A percentile compares a stretch with the other conserved stretches of the same genome.
These are phyloP conservation scores for Aspergillus kassunensis DNA, from an alignment of 495 filamentous ascomycete species.

Conservation along the genomic window DNA sequence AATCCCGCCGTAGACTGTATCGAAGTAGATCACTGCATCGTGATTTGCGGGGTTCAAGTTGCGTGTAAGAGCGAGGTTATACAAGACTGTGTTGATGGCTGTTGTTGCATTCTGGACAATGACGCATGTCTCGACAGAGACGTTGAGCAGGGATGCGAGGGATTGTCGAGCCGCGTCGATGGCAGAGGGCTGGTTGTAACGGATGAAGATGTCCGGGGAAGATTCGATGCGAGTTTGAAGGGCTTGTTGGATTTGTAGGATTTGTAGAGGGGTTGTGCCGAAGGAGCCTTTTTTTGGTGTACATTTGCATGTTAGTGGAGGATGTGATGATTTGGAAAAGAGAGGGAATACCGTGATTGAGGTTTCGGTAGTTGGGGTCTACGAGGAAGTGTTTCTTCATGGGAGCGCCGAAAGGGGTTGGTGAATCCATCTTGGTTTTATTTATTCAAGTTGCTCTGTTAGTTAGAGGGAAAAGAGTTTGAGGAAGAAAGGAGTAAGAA, in stretches of 20 bases:
- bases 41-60: slow-evolving; percentile 19
- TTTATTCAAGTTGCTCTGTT: neutral
- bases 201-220: slow-evolving; percentile 68
- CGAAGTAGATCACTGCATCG: slow-evolving; percentile 65
- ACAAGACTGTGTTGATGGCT: slow-evolving; percentile 74
- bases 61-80: slow-evolving; percentile 60
- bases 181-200: slow-evolving; percentile 52
- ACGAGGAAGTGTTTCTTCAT: slow-evolving; percentile 71
- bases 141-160: slow-evolving; percentile 60
- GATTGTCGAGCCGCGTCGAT: slow-evolving; percentile 62
- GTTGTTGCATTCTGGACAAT: slow-evolving; percentile 80
- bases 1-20: slow-evolving; percentile 73
- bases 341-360: slow-evolving; percentile 70
- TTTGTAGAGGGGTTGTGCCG: slow-evolving; percentile 60
- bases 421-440: slow-evolving; percentile 3
- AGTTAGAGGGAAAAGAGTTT: slow-evolving; percentile 1
- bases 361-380: slow-evolving; percentile 60
- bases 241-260: slow-evolving; percentile 50
- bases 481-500: neutral
- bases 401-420: slow-evolving; percentile 51
- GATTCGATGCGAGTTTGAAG: slow-evolving; percentile 61
- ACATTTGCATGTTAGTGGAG: neutral
- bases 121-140: slow-evolving; percentile 59
- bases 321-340: too few relatives aligned
- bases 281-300: slow-evolving; percentile 61